These are phyloP conservation scores for Margaritispora aquatica DNA, from an alignment of 495 filamentous ascomycete genomes.

Conservation along the genomic window DNA sequence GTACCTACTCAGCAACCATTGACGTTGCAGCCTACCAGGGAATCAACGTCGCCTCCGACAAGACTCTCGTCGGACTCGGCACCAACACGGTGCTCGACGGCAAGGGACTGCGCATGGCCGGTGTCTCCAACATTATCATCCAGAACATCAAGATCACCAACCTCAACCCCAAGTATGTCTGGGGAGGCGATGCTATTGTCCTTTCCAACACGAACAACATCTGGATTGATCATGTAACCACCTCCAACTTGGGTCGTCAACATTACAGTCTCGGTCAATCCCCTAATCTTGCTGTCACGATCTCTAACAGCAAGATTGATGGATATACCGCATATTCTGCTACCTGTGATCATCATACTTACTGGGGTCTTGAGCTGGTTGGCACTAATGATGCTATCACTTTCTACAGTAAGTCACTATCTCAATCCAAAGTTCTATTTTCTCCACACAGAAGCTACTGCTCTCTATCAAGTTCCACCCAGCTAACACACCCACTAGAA, in stretches of 20 bases:
- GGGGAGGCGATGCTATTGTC: conserved; percentile 33
- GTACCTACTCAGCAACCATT: conserved; percentile 31
- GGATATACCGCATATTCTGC: conserved; percentile 34
- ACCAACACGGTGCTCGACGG: conserved; percentile 29
- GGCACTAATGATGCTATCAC: conserved; percentile 37
- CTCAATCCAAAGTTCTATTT: neutral
- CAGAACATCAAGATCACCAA: conserved; percentile 26
- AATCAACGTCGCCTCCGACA: conserved; percentile 30
- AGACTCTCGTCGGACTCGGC: conserved; percentile 28
- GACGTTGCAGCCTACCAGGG: conserved; percentile 26
- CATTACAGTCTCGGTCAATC: conserved; percentile 38
- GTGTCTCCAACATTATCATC: conserved; percentile 31
- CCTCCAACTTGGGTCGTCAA: conserved; percentile 38
- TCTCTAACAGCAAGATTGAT: conserved; percentile 42
- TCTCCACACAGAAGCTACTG: neutral
- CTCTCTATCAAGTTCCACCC: neutral
- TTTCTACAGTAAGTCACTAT: conserved; percentile 15
- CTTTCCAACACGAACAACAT: conserved; percentile 28
- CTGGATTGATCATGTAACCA: conserved; percentile 35
- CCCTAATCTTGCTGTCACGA: conserved; percentile 36
- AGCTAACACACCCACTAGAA: neutral
- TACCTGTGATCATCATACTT: conserved; percentile 39
- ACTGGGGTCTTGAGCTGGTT: conserved; percentile 40
- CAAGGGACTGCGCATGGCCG: conserved; percentile 31
- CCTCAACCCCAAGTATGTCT: conserved; percentile 34